phyloP scores from a whole-genome alignment of 2,329 filamentous ascomycete genomes.

The Colletotrichum cereale region DNA sequence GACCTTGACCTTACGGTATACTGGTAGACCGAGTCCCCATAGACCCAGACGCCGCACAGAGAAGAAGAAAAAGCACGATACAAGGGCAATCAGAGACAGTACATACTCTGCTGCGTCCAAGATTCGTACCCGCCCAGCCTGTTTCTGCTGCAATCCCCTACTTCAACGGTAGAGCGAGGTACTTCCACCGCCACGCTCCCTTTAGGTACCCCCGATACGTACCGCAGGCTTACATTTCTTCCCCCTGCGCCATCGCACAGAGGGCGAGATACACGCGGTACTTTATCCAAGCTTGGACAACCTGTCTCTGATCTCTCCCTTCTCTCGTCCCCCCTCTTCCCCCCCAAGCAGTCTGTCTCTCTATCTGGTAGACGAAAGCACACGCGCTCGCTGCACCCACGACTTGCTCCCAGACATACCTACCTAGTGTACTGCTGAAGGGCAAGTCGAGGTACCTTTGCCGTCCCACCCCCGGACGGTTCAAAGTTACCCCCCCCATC shows the following conservation, averaged over 20 bases:
- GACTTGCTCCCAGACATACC: slow-evolving; percentile 2
- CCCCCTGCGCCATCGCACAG: slow-evolving; percentile 28
- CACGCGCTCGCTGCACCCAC: slow-evolving; percentile 2
- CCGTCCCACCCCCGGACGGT: not conserved
- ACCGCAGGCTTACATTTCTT: slow-evolving; percentile 18
- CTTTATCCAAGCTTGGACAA: slow-evolving; percentile 35
- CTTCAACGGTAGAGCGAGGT: slow-evolving; percentile 27
- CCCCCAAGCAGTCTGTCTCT: not conserved
- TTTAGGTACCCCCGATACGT: slow-evolving; percentile 16
- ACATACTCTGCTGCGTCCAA: slow-evolving; percentile 17
- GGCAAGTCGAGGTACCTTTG: slow-evolving; percentile 11
- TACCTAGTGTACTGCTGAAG: not conserved
- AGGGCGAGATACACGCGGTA: slow-evolving; percentile 24
- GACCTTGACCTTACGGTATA: not conserved
- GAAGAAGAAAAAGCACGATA: slow-evolving; percentile 29
- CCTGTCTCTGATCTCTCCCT: slow-evolving; percentile 22
- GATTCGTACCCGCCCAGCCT: slow-evolving; percentile 26
- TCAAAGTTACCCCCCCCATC: not conserved
- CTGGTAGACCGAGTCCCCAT: too few species aligned
- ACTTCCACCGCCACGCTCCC: slow-evolving; percentile 20
- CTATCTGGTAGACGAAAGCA: slow-evolving; percentile 11
- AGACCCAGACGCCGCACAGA: not conserved
- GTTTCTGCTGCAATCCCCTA: slow-evolving; percentile 20
- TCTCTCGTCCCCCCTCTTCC: not conserved
- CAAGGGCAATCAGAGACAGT: slow-evolving; percentile 29